phyloP scores from a whole-genome alignment of 2,329 filamentous ascomycete species.

The Neobulgaria alba region DNA sequence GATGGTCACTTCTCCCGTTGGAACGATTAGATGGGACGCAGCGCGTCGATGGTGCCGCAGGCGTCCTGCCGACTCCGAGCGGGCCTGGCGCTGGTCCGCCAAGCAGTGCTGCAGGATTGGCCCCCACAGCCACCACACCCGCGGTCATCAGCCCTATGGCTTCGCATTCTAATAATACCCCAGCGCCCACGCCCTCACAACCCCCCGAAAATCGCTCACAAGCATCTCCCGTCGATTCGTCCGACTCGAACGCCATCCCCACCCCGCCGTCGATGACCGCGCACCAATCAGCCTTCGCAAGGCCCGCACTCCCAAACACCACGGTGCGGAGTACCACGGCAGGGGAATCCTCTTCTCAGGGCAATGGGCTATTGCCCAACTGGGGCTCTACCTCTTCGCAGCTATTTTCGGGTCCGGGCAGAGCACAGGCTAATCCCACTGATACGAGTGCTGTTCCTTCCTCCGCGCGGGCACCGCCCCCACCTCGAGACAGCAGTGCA shows the following conservation, averaged over 20 bases:
- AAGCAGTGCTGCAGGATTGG: conserved; percentile 8
- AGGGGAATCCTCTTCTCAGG: conserved; percentile 9
- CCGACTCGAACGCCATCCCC: conserved; percentile 18
- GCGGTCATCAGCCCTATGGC: conserved; percentile 18
- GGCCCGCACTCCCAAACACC: conserved; percentile 7
- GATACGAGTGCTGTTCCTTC: conserved; percentile 2
- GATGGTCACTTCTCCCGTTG: conserved; percentile 57
- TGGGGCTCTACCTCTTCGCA: conserved; percentile 23
- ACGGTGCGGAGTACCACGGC: conserved; percentile 10
- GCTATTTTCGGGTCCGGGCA: conserved; percentile 14
- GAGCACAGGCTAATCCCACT: conserved; percentile 3
- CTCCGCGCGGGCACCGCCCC: too few relatives aligned
- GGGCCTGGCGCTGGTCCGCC: background rate
- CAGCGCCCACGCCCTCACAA: conserved; percentile 16
- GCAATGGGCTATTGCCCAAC: conserved; percentile 12
- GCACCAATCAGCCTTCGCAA: conserved; percentile 14
- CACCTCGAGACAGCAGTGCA: conserved; percentile 3
- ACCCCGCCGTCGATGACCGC: conserved; percentile 19
- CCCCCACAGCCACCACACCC: conserved; percentile 22
- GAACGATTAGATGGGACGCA: conserved; percentile 37
- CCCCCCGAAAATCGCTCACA: conserved; percentile 18
- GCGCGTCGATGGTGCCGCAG: conserved; percentile 1
- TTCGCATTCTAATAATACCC: conserved; percentile 23
- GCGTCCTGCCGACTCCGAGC: background rate
- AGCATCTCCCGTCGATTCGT: conserved; percentile 21